Evolutionary conservation across 1,139 yeast species (phyloP), one percentile per base, ranked within the genome.

Genomic region (Magnusiomyces tetraspermus): DNA sequence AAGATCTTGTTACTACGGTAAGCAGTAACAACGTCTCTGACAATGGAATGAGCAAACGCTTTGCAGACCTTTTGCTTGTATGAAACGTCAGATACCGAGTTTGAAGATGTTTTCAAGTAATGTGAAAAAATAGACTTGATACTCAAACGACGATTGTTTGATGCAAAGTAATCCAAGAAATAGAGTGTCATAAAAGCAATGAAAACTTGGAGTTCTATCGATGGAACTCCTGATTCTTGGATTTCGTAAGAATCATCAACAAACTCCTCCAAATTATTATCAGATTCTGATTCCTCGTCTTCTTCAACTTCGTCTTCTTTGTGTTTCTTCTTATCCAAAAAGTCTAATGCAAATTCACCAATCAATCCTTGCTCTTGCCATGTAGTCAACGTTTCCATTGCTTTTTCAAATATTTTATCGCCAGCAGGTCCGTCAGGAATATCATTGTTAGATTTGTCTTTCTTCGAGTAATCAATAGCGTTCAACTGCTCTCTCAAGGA

Each of bases 201-300:
- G 11, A 55, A 48, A 13, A 45, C 48, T 24, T 50, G 36, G 11
- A 55, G 30, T 10, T 61, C 60, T 3, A 58, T 54, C 21, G 62
- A 63, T 6, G 61, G 60, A 31, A 57, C 60, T 1, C 67, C 67
- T 0, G 58, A 48, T 21, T 48, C 51, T 5, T 63, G 58, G 30
- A 68, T 57, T 46, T 68, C 71, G 48, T 63, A 65, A 4, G 65
- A 59, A 46, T 66, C 71, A 51, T 66, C 70, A n/a, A 61, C 60
- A 33, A 67, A 52, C 13, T 61, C 66, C 36, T 57, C 50, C 11
- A 61, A 61, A 26, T 43, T 23, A 2, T 43, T 23, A 8, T 43
- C 46, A 2, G 26, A 11, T 15, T 41, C 31, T 11, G 8, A 10
- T 4, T 36, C 19, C 17, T 36, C 40, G 15, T 36, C 15, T n/a